These are phyloP conservation scores for Aegilops sharonensis DNA, from an alignment of 176 grass and related monocot species.

Conservation along the genomic window DNA sequence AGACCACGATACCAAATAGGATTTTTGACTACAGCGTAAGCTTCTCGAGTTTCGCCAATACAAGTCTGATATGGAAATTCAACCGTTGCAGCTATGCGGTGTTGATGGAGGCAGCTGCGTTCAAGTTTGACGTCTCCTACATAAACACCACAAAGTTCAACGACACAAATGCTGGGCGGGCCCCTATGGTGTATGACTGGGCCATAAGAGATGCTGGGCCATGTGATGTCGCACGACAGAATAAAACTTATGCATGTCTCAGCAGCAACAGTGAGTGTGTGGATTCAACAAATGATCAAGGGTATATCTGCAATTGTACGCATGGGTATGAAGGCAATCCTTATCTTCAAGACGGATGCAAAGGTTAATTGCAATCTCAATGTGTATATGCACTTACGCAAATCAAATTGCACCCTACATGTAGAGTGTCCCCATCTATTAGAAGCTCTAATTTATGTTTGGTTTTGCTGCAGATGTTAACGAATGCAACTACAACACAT, in stretches of 20 bases:
- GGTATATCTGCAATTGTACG: slow-evolving; percentile 19
- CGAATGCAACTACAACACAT: slow-evolving; percentile 17
- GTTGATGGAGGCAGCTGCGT: neutral
- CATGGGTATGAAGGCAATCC: slow-evolving; percentile 27
- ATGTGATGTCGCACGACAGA: neutral
- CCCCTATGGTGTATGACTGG: neutral
- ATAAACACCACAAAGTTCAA: slow-evolving; percentile 13
- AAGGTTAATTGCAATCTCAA: neutral
- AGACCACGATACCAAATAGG: neutral
- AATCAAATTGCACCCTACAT: neutral
- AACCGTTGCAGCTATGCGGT: neutral
- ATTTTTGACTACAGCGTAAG: fast-evolving
- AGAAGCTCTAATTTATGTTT: neutral
- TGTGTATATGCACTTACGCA: neutral
- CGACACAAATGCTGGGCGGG: neutral
- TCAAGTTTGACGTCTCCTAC: slow-evolving; percentile 3
- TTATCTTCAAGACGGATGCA: slow-evolving; percentile 24
- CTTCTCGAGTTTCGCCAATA: neutral
- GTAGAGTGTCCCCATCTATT: too few species aligned
- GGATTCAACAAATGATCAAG: neutral
- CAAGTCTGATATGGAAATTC: neutral
- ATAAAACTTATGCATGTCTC: neutral
- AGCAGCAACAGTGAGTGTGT: neutral
- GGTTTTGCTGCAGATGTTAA: neutral
- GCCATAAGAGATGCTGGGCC: neutral